Evolutionary conservation across 768 basidiomycete species (phyloP).

Genomic region (Asterophora parasitica): DNA sequence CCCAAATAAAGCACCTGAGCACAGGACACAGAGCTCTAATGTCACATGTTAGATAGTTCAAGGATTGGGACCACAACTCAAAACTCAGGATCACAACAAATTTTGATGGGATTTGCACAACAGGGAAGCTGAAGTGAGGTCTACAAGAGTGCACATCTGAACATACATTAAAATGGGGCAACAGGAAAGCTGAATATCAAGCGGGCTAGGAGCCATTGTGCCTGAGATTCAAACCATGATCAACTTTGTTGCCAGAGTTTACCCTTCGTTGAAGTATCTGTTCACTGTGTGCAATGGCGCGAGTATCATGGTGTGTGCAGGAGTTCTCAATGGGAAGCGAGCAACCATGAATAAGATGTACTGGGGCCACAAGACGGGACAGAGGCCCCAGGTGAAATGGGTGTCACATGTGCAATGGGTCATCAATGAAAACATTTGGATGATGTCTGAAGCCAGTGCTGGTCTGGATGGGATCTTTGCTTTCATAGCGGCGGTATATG

Average conservation of each 20-base stretch:
- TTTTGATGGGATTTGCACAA: too few relatives aligned
- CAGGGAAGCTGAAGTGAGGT: too few relatives aligned
- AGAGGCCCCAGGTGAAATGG: constrained; percentile 34
- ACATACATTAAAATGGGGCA: too few relatives aligned
- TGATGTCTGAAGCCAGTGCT: constrained; percentile 41
- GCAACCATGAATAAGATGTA: constrained; percentile 41
- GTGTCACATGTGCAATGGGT: constrained; percentile 42
- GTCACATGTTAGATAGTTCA: too few relatives aligned
- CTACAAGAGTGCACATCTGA: too few relatives aligned
- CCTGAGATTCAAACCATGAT: constrained; percentile 20
- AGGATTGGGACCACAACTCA: too few relatives aligned
- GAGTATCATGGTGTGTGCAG: constrained; percentile 31
- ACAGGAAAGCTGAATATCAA: too few relatives aligned
- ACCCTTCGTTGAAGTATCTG: constrained; percentile 33
- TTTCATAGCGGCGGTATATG: too few relatives aligned
- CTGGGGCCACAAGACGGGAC: constrained; percentile 22
- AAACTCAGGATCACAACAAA: too few relatives aligned
- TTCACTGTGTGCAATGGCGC: constrained; percentile 42
- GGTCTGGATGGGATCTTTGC: constrained; percentile 35
- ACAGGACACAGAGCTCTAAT: too few relatives aligned
- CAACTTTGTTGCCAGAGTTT: constrained; percentile 29
- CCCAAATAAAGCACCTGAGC: too few relatives aligned
- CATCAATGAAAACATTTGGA: constrained; percentile 42
- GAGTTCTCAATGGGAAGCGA: constrained; percentile 34
- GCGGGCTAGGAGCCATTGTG: constrained; percentile 25